Conservation (phyloP, 2,329 filamentous ascomycete species). For the Lachnellula occidentalis region DNA sequence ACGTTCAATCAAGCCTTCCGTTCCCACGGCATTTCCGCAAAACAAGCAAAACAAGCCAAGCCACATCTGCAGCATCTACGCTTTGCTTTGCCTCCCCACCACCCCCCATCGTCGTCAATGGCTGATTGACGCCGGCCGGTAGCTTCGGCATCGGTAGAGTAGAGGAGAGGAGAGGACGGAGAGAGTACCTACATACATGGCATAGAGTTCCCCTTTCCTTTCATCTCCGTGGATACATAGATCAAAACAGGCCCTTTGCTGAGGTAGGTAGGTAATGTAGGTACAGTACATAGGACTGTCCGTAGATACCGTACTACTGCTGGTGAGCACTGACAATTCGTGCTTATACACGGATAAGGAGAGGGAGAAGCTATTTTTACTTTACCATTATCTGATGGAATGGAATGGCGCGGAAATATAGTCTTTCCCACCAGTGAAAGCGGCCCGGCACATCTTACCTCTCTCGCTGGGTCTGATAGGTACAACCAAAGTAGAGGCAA, state of each 20-base stretch:
- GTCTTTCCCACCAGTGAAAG: neutral
- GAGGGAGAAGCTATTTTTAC: no score
- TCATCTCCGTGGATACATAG: slow-evolving; percentile 27
- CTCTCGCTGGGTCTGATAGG: neutral
- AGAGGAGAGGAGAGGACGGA: no score
- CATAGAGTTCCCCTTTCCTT: slow-evolving; percentile 3
- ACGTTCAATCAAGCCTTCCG: slow-evolving; percentile 15
- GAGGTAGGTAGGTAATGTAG: no score
- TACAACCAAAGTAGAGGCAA: no score
- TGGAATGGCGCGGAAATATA: neutral
- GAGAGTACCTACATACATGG: no score
- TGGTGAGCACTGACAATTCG: no score
- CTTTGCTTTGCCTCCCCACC: slow-evolving; percentile 9
- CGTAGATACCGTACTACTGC: neutral
- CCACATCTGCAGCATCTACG: slow-evolving; percentile 10
- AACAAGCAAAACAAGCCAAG: no score
- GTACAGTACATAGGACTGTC: neutral
- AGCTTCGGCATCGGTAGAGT: slow-evolving; percentile 14
- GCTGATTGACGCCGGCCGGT: slow-evolving; percentile 21
- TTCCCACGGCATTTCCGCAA: slow-evolving; percentile 23
- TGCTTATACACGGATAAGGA: no score
- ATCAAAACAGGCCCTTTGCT: slow-evolving; percentile 10
- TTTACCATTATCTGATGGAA: neutral
- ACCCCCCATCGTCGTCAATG: slow-evolving; percentile 13
- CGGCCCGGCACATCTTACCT: neutral